Evolutionary conservation across 1,139 yeast genomes (phyloP).

Genomic region (Magnusiomyces magnusii): DNA sequence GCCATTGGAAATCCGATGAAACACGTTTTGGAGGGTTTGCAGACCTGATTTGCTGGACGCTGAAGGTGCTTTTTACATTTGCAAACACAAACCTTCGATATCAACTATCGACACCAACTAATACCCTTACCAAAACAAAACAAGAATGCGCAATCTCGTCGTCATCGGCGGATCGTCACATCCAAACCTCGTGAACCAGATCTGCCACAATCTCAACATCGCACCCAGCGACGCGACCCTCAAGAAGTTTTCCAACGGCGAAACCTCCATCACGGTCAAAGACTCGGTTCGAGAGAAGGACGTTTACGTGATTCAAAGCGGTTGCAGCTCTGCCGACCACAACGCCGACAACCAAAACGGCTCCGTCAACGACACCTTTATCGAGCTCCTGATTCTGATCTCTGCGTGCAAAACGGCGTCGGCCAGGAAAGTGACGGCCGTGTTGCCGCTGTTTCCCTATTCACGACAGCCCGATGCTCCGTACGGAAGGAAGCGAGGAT

Average conservation of each 20-base stretch:
- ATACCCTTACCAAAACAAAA: background rate
- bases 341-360: too few species aligned
- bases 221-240: conserved; percentile 52
- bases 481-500: conserved; percentile 54
- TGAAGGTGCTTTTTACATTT: too few species aligned
- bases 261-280: conserved; percentile 73
- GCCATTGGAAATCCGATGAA: too few species aligned
- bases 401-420: conserved; percentile 96
- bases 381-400: conserved; percentile 80
- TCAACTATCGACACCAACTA: background rate
- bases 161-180: conserved; percentile 73
- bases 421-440: conserved; percentile 90
- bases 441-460: conserved; percentile 90
- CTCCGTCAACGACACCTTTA: conserved; percentile 81
- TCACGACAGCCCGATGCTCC: conserved; percentile 96
- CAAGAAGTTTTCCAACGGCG: conserved; percentile 71
- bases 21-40: too few species aligned
- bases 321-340: conserved; percentile 85
- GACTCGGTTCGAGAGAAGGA: conserved; percentile 92
- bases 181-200: conserved; percentile 52
- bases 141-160: conserved; percentile 61
- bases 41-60: too few species aligned
- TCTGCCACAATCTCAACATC: conserved; percentile 56
- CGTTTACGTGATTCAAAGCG: conserved; percentile 71
- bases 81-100: background rate